Percentiles rank a stretch among this genome's conserved stretches.
Evolutionary conservation across 169 alveolate species (phyloP).

Genomic region (Babesia ovis): DNA sequence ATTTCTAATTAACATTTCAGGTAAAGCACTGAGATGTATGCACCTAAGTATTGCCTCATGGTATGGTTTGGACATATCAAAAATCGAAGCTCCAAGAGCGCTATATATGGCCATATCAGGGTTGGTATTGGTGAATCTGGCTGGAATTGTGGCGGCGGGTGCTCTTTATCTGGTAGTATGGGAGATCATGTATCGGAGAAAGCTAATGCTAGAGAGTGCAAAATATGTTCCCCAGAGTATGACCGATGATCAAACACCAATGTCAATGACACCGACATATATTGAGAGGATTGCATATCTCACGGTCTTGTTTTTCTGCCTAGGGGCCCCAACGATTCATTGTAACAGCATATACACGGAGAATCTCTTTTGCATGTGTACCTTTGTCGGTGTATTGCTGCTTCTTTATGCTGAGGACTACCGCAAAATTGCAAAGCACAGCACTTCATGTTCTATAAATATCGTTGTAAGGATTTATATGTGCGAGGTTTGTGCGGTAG

Average conservation of each 20-base stretch:
- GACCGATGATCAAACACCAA: not conserved
- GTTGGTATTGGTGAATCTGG: constrained; percentile 28
- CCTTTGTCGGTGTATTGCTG: constrained; percentile 19
- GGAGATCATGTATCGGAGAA: constrained; percentile 35
- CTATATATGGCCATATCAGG: constrained; percentile 42
- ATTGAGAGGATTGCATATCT: constrained; percentile 39
- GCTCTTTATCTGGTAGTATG: constrained; percentile 38
- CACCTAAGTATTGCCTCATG: constrained; percentile 11
- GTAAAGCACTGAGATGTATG: constrained; percentile 14
- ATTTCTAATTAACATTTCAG: constrained; percentile 35
- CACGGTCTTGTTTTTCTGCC: constrained; percentile 2
- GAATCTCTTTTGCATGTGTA: constrained; percentile 22
- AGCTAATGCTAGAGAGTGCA: not conserved
- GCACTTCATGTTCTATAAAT: too few species aligned
- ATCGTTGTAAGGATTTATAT: not conserved
- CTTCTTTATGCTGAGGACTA: constrained; percentile 25
- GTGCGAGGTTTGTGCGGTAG: constrained; percentile 24
- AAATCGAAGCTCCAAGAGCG: constrained; percentile 7
- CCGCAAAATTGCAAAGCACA: constrained; percentile 11
- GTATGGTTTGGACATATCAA: not conserved
- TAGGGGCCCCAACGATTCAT: constrained; percentile 47
- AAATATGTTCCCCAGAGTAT: not conserved
- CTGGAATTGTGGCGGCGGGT: constrained; percentile 28
- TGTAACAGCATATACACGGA: constrained; percentile 57
- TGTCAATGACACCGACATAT: not conserved